These are phyloP conservation scores for Catharanthus roseus DNA, from an alignment of 257 asterid species.

Conservation along the genomic window DNA sequence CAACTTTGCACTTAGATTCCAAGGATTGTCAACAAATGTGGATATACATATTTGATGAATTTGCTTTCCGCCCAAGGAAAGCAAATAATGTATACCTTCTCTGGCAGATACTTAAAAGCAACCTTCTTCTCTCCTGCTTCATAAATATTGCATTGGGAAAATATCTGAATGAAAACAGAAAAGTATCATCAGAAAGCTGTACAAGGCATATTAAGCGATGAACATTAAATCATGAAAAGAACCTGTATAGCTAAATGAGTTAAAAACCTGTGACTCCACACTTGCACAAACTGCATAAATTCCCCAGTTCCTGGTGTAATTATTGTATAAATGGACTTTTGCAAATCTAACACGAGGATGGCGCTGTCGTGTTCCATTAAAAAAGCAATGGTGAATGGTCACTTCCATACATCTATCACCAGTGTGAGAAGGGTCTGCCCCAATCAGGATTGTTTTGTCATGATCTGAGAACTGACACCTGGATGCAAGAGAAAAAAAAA, in stretches of 20 bases:
- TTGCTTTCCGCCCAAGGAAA: neutral
- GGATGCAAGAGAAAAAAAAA: too few relatives aligned
- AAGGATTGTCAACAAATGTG: neutral
- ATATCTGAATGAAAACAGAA: constrained; percentile 38
- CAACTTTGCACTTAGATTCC: neutral
- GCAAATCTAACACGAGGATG: constrained; percentile 94
- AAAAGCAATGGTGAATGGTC: constrained; percentile 94
- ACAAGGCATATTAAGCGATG: too few relatives aligned
- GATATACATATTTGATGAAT: neutral
- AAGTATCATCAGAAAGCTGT: neutral
- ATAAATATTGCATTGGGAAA: constrained; percentile 81
- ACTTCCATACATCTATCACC: constrained; percentile 69
- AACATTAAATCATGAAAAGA: neutral
- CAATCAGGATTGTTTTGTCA: constrained; percentile 72
- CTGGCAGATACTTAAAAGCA: constrained; percentile 68
- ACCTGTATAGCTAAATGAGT: neutral
- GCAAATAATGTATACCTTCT: constrained; percentile 45
- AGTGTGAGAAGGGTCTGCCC: constrained; percentile 62
- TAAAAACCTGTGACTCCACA: constrained; percentile 76
- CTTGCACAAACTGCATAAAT: constrained; percentile 93
- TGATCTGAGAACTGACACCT: constrained; percentile 87
- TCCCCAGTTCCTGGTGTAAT: constrained; percentile 70
- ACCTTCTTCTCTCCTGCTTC: constrained; percentile 84
- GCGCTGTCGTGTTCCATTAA: constrained; percentile 83
- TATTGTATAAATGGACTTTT: constrained; percentile 82